Evolutionary conservation across 1,284 basidiomycete genomes (phyloP), one percentile per base, ranked within the genome.

Genomic region (Sphaerobolus stellatus): DNA sequence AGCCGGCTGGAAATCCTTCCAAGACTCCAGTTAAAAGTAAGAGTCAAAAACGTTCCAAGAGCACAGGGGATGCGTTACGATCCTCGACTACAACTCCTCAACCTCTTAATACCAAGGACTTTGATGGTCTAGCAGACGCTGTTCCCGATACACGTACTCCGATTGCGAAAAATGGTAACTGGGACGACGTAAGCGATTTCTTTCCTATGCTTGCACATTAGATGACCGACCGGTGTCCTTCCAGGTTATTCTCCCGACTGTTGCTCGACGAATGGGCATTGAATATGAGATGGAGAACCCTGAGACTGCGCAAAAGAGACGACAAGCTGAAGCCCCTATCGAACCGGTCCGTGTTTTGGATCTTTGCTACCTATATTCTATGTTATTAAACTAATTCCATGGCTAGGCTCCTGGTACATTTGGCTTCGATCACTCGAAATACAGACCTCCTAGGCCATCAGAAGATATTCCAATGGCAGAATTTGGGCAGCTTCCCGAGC

Each of bases 261-360:
- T 94, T 4, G 91, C 92, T 16, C 80, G 88, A 58, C 92, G 92
- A 74, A 86, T 86, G 64, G 90, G 90, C 9, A 66, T 91, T 43
- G 82, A 87, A 53, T 80, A 77, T 38, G 78, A 84, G 58, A 89
- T 86, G 61, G 78, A 83, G 58, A 75, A 79, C 51, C 84, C 16
- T 79, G 83, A 64, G 86, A 85, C 11, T 83, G 78, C 79, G 36
- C 81, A 71, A 63, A 69, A 69, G 14, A 51, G 33, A 24, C 34
- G 46, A 64, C 66, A 67, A 8, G 69, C 73, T 6, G 63, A 62
- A 45, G 36, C 60, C 48, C 59, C 69, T 18, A 63, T 81, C 52
- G 82, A 77, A 63, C 86, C 86, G 30, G 86, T 88, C 62, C 52
- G 79, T 71, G 45, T 28, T 24, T 16, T 46, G 34, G 43, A 3